Conservation (phyloP, 176 grass and related monocot genomes). For the Puccinellia tenuiflora region DNA sequence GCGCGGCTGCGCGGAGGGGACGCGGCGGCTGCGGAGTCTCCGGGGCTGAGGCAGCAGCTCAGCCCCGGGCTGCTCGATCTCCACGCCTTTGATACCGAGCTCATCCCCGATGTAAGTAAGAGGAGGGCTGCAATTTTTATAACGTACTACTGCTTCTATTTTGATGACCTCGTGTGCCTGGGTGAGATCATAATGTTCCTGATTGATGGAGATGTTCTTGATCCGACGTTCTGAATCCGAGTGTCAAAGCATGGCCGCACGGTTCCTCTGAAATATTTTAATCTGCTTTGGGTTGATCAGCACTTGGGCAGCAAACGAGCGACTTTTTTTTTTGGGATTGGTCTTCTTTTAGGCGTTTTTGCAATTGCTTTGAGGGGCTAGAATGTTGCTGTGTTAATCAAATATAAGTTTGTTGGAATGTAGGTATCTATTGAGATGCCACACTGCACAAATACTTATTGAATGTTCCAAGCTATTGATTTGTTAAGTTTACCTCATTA, state of each 20-base stretch:
- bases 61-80: slow-evolving; percentile 94
- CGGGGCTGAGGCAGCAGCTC: slow-evolving; percentile 52
- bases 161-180: not conserved
- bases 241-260: not conserved
- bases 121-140: not conserved
- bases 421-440: slow-evolving; percentile 10
- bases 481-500: slow-evolving; percentile 10
- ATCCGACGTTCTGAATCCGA: slow-evolving; percentile 8
- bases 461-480: not conserved
- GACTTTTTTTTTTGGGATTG: not conserved
- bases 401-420: not conserved
- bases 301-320: not conserved
- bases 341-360: slow-evolving; percentile 3
- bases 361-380: not conserved
- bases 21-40: slow-evolving; percentile 32
- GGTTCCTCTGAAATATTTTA: not conserved
- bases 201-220: slow-evolving; percentile 7
- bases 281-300: slow-evolving; percentile 8
- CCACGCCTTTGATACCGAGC: slow-evolving; percentile 87
- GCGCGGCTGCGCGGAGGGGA: slow-evolving; percentile 42
- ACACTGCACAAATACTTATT: not conserved
- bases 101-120: slow-evolving; percentile 89
- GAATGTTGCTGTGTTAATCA: not conserved
- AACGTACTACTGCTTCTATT: not conserved
- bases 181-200: not conserved